Evolutionary conservation across 352 stramenopile genomes (phyloP), one percentile per base, ranked within the genome.

Genomic region (Pelagophyceae sp.): DNA sequence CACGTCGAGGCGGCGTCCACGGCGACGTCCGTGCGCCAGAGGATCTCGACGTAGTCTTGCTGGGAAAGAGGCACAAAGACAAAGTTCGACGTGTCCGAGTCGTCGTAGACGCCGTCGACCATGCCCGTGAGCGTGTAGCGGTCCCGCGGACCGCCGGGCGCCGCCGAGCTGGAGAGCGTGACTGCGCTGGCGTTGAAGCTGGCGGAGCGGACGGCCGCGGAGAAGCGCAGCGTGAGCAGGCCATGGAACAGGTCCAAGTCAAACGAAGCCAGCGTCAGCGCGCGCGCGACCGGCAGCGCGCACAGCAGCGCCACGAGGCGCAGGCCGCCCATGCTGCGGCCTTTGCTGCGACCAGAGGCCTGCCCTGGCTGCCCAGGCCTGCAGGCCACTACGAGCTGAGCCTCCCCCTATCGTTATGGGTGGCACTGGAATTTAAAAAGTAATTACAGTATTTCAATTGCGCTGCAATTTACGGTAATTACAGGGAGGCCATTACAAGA

Each of bases 121-220:
- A 23, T 38, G 37, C 54, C 58, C 50, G 33, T 74, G 1, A 51
- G 29, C 75, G 63, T 33, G 64, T 50, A 65, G 5, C 40, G 58
- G 17, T 40, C 27, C 50, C 32, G 25, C 6, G 31, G 33, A 5
- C 70, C 32, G 17, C 29, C 27, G 20, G n/a, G n/a, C 6, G 31
- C 35, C 37, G 33, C 65, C 29, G 20, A 45, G 50, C 72, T 50
- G 17, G 50, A 54, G n/a, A n/a, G n/a, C 31, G 58, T 70, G 33
- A 79, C 29, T 5, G 58, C 64, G 37, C 40, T 76, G 5, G 61
- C 61, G 63, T 79, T 75, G 37, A 79, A 58, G 29, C 38, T 76
- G 63, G 35, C 35, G 5, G 61, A 76, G 63, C 60, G 70, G 29
- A 79, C 72, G 5, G 33, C 29, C 35, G 54, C 75, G n/a, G n/a